phyloP scores from a whole-genome alignment of 495 filamentous ascomycete genomes.

The Aspergillus haitiensis region DNA sequence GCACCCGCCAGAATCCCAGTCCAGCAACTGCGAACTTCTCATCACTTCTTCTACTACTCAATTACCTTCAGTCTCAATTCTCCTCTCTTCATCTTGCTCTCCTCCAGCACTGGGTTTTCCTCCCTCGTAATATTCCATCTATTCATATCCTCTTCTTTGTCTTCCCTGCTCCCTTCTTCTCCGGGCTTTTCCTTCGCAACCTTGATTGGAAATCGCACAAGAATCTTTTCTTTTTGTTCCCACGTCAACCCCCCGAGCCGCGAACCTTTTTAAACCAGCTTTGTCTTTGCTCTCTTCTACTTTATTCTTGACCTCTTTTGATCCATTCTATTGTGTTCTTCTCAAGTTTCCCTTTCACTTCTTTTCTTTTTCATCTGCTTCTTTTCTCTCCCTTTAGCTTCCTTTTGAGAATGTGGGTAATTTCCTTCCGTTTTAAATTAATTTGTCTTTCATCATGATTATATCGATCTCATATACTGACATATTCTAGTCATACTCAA shows the following conservation, averaged over 20 bases:
- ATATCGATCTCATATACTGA: conserved; percentile 18
- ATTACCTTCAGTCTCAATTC: conserved; percentile 10
- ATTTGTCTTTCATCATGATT: neutral
- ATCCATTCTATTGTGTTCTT: conserved; percentile 27
- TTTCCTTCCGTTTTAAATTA: conserved; percentile 11
- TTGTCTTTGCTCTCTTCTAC: conserved; percentile 21
- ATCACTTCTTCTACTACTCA: conserved; percentile 8
- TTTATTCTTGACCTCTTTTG: conserved; percentile 8
- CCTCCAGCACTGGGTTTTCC: conserved; percentile 2
- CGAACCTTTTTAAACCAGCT: conserved; percentile 9
- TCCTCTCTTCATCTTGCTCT: conserved; percentile 1
- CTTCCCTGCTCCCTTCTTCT: conserved; percentile 6
- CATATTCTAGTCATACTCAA: conserved; percentile 19
- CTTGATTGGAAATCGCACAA: conserved; percentile 33
- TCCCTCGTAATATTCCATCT: conserved; percentile 1
- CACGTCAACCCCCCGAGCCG: conserved; percentile 18
- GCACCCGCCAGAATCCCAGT: conserved; percentile 4
- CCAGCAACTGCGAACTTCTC: conserved; percentile 1
- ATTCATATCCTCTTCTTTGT: conserved; percentile 1
- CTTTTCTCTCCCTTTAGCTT: conserved; percentile 25
- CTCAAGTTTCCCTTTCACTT: conserved; percentile 24
- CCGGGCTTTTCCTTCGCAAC: conserved; percentile 18
- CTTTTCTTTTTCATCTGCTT: conserved; percentile 36
- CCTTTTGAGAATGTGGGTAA: conserved; percentile 30
- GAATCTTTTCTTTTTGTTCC: conserved; percentile 29